Percentiles rank a stretch among this genome's conserved stretches.
Conservation (phyloP, 148 eudicot species). For the Camellia japonica region DNA sequence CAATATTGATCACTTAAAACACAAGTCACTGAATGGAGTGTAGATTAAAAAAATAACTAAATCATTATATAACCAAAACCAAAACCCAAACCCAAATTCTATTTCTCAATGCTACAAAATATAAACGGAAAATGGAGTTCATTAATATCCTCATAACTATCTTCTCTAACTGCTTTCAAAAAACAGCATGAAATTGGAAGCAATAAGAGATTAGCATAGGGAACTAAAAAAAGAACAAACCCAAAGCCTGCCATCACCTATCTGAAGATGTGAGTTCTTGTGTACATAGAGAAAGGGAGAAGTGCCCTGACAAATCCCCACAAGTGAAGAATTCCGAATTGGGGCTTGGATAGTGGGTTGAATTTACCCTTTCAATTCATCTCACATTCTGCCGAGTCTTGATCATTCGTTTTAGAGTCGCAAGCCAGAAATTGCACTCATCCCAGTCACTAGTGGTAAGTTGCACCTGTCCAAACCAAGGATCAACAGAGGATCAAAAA, state of each 20-base stretch:
- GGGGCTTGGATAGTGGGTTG: background rate
- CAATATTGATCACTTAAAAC: background rate
- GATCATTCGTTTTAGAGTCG: conserved; percentile 27
- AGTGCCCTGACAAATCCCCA: background rate
- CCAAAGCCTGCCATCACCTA: conserved; percentile 14
- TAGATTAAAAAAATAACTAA: background rate
- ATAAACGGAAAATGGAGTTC: background rate
- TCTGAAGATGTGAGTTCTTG: conserved; percentile 9
- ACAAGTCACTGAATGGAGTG: background rate
- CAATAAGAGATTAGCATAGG: background rate
- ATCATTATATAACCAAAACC: background rate
- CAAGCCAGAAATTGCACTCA: conserved; percentile 32
- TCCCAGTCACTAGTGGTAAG: conserved; percentile 32
- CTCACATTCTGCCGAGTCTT: conserved; percentile 24
- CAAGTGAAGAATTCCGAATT: background rate
- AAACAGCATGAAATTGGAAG: conserved; percentile 2
- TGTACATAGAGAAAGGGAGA: conserved; percentile 23
- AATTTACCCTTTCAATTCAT: conserved; percentile 2
- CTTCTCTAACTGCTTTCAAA: conserved; percentile 7
- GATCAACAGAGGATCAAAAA: background rate
- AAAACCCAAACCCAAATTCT: conserved; percentile 10
- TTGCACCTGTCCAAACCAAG: conserved; percentile 21
- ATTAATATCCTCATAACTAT: conserved; percentile 15
- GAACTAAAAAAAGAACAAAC: background rate
- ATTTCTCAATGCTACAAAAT: conserved; percentile 14